Conservation (phyloP, 306 rosid species). For the Myrica gale region DNA sequence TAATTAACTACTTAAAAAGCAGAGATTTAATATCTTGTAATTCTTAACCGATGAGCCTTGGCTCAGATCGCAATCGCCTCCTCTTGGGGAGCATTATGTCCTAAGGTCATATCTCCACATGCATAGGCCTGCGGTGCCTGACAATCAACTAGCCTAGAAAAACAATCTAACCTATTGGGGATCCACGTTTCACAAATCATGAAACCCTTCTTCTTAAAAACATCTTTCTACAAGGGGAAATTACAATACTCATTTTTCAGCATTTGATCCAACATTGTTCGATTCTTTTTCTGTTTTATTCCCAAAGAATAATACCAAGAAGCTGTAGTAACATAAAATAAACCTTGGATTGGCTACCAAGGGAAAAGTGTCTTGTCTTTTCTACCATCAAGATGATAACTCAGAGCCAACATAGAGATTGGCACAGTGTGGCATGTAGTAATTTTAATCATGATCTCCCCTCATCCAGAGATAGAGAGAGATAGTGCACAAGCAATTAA, state of each 20-base stretch:
- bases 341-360: background rate
- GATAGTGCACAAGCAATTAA: background rate
- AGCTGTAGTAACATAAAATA: background rate
- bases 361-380: background rate
- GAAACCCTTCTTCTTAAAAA: background rate
- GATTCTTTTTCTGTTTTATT: background rate
- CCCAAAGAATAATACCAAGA: conserved; percentile 11
- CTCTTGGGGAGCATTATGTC: no score
- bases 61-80: no score
- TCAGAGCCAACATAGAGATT: background rate
- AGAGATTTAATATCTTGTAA: background rate
- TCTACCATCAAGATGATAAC: background rate
- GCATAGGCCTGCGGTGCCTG: no score
- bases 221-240: background rate
- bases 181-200: background rate
- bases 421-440: background rate
- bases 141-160: no score
- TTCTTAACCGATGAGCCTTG: background rate
- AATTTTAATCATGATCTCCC: background rate
- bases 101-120: no score
- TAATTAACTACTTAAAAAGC: conserved; percentile 2
- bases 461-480: background rate
- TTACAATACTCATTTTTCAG: background rate
- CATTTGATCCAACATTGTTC: background rate
- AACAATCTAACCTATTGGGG: background rate